These are phyloP conservation scores for Penicillium sclerotiorum DNA, from an alignment of 2,329 filamentous ascomycete species.

Conservation along the genomic window DNA sequence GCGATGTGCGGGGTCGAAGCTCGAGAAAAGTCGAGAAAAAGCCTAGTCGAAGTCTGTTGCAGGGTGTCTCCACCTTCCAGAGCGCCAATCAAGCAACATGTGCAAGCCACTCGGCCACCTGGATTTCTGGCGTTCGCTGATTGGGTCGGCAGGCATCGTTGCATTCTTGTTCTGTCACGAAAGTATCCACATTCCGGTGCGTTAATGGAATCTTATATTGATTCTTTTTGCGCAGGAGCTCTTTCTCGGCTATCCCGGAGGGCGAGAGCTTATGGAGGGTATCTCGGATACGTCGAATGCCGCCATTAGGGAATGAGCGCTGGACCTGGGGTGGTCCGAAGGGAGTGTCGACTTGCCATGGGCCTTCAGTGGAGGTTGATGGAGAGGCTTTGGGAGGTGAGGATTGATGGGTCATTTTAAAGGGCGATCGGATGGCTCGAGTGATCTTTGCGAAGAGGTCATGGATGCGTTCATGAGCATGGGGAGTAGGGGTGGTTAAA, in stretches of 20 bases:
- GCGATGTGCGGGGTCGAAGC: conserved; percentile 13
- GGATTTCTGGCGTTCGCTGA: conserved; percentile 63
- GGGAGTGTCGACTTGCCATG: conserved; percentile 35
- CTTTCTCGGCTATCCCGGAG: conserved; percentile 36
- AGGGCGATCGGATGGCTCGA: not conserved
- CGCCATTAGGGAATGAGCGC: conserved; percentile 28
- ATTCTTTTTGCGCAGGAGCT: conserved; percentile 40
- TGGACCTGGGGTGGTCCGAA: conserved; percentile 35
- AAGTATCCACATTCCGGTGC: conserved; percentile 39
- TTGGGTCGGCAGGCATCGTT: conserved; percentile 61
- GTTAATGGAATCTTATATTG: conserved; percentile 39
- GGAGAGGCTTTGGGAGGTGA: not conserved
- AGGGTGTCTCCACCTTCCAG: conserved; percentile 3
- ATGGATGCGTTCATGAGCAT: not conserved
- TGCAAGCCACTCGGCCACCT: conserved; percentile 75
- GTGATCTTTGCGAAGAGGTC: not conserved
- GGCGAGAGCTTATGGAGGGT: conserved; percentile 38
- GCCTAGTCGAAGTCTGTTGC: conserved; percentile 16
- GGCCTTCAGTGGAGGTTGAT: conserved; percentile 30
- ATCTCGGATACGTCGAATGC: conserved; percentile 39
- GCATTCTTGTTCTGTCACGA: conserved; percentile 37
- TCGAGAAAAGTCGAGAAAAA: conserved; percentile 27
- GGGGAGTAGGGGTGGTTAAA: not conserved
- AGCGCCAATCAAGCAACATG: conserved; percentile 66
- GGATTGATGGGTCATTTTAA: not conserved